These are phyloP conservation scores for Triglochin maritima DNA, from an alignment of 106 monocot genomes.

Conservation along the genomic window DNA sequence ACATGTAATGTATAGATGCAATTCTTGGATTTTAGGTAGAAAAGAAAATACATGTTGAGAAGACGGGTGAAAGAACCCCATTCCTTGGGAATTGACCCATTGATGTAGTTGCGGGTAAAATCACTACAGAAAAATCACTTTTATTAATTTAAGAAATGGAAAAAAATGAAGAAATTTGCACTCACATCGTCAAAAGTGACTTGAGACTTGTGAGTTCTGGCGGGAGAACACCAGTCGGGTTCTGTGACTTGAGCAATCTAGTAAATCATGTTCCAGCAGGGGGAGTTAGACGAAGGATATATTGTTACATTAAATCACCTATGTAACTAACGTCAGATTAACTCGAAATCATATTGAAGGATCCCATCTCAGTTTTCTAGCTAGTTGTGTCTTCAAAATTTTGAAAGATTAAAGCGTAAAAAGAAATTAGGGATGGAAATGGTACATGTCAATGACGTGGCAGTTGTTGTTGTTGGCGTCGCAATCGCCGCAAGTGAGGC, in stretches of 20 bases:
- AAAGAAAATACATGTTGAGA: slow-evolving; percentile 2
- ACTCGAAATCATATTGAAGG: neutral
- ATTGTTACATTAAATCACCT: neutral
- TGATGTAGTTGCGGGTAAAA: slow-evolving; percentile 20
- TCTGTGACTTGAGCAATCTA: slow-evolving; percentile 16
- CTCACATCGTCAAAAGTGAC: slow-evolving; percentile 13
- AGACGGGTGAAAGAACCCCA: slow-evolving; percentile 16
- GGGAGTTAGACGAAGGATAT: neutral
- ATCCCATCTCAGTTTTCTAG: no score
- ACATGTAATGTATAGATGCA: neutral
- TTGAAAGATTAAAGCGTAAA: neutral
- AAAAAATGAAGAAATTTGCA: neutral
- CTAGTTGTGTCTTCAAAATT: neutral
- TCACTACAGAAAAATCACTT: slow-evolving; percentile 7
- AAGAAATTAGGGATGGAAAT: no score
- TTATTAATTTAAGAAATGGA: neutral
- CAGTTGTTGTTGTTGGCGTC: neutral
- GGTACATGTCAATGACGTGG: slow-evolving; percentile 1
- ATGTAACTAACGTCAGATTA: neutral
- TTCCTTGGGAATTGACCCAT: slow-evolving; percentile 11
- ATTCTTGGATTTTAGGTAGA: neutral
- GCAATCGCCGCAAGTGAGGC: slow-evolving; percentile 2
- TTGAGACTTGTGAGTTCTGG: slow-evolving; percentile 10
- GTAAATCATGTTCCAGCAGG: neutral
- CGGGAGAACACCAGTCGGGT: slow-evolving; percentile 16